phyloP scores from a whole-genome alignment of 2,329 filamentous ascomycete genomes.

The Fusarium buxicola region DNA sequence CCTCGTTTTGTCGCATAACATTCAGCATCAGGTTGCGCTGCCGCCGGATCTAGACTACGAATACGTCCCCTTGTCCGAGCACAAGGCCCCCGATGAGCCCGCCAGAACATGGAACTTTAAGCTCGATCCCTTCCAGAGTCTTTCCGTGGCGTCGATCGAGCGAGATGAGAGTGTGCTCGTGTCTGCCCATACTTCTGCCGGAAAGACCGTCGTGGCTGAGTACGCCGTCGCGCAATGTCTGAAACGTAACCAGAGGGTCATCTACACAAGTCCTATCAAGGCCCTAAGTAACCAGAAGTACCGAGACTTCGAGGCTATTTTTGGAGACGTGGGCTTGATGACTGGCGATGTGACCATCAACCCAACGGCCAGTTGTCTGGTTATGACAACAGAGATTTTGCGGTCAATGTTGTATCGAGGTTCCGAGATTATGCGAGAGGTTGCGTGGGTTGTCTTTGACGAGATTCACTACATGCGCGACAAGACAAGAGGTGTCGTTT shows the following conservation, averaged over 20 bases:
- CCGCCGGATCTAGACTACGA: slow-evolving; percentile 94
- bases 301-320: slow-evolving; percentile 93
- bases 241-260: slow-evolving; percentile 97
- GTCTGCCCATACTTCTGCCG: slow-evolving; percentile 95
- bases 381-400: slow-evolving; percentile 99
- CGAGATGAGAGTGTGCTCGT: slow-evolving; percentile 96
- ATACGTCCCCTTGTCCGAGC: slow-evolving; percentile 93
- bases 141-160: slow-evolving; percentile 95
- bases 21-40: slow-evolving; percentile 96
- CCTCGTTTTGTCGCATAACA: slow-evolving; percentile 93
- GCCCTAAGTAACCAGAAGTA: slow-evolving; percentile 99
- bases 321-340: slow-evolving; percentile 97
- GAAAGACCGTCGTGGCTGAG: slow-evolving; percentile 98
- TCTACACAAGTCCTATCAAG: slow-evolving; percentile 99
- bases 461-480: slow-evolving; percentile 99
- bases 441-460: slow-evolving; percentile 98
- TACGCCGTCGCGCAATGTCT: slow-evolving; percentile 98
- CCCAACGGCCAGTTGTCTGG: slow-evolving; percentile 94
- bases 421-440: slow-evolving; percentile 99
- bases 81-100: slow-evolving; percentile 88
- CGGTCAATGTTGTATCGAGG: slow-evolving; percentile 98
- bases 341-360: slow-evolving; percentile 99
- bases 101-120: slow-evolving; percentile 89
- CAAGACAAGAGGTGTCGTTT: slow-evolving; percentile 93
- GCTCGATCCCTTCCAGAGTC: slow-evolving; percentile 96